Percentiles rank a stretch among this genome's conserved stretches.
phyloP scores from a whole-genome alignment of 768 basidiomycete species.

The Tulasnella sp. region DNA sequence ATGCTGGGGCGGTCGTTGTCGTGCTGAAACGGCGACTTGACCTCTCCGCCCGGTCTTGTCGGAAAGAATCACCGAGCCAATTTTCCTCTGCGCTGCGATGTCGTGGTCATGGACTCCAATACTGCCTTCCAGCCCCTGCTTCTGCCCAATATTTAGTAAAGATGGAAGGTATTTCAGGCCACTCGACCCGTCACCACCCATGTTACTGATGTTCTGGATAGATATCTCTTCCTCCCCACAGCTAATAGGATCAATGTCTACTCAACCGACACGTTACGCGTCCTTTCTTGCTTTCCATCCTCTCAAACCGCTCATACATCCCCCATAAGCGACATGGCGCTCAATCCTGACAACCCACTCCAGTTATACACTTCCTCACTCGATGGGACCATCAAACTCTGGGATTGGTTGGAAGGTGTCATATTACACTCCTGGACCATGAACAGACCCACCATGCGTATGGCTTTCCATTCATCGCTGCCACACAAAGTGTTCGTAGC shows the following conservation, averaged over 20 bases:
- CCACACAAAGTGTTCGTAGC: constrained; percentile 55
- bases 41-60: not conserved
- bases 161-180: constrained; percentile 56
- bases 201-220: constrained; percentile 25
- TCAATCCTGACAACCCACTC: constrained; percentile 77
- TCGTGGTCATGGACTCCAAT: constrained; percentile 29
- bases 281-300: constrained; percentile 70
- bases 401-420: constrained; percentile 84
- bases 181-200: constrained; percentile 19
- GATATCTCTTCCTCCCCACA: constrained; percentile 82
- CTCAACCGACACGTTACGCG: constrained; percentile 60
- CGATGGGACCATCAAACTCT: constrained; percentile 75
- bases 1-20: not conserved
- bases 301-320: constrained; percentile 33
- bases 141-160: constrained; percentile 73
- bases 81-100: not conserved
- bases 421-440: constrained; percentile 64
- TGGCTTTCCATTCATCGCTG: constrained; percentile 59
- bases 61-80: not conserved
- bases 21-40: not conserved
- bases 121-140: constrained; percentile 48
- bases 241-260: constrained; percentile 77
- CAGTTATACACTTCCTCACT: constrained; percentile 79
- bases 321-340: constrained; percentile 55
- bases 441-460: constrained; percentile 52